These are phyloP conservation scores for Chimonanthus praecox DNA, from an alignment of 164 flowering plant genomes.

Conservation along the genomic window DNA sequence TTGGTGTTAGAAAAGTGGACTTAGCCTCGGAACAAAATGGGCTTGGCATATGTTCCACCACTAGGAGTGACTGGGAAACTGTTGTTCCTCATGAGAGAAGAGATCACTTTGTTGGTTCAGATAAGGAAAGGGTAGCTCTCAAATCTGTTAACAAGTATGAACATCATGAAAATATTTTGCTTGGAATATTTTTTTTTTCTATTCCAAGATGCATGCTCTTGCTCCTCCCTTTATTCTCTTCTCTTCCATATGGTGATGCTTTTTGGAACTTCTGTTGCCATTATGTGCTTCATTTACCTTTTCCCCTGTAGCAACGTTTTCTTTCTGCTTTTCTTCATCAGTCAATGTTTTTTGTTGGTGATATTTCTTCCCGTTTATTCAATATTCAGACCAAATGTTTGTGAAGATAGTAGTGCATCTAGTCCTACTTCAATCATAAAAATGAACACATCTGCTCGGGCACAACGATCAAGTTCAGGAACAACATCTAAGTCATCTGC, in stretches of 20 bases:
- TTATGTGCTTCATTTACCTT: neutral
- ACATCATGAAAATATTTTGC: neutral
- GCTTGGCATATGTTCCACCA: conserved; percentile 41
- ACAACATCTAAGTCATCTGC: conserved; percentile 50
- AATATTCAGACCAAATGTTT: conserved; percentile 42
- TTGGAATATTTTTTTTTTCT: neutral
- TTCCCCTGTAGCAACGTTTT: no score
- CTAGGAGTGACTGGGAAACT: conserved; percentile 56
- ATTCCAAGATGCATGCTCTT: neutral
- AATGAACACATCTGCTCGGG: conserved; percentile 51
- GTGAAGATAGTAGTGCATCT: conserved; percentile 54
- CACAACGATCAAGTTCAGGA: conserved; percentile 63
- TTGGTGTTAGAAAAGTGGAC: conserved; percentile 59
- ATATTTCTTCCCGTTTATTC: neutral
- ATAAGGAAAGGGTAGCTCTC: conserved; percentile 66
- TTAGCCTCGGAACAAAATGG: conserved; percentile 40
- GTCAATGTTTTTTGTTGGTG: neutral
- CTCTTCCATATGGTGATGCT: neutral
- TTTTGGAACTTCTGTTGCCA: neutral
- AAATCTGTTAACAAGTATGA: conserved; percentile 68
- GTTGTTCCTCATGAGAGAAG: conserved; percentile 50
- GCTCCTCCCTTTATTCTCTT: no score
- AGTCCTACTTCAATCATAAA: conserved; percentile 60
- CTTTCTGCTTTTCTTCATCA: no score
- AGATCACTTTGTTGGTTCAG: conserved; percentile 50